Base-by-base conservation (phyloP, 148 eudicot species). In the Silene latifolia region DNA sequence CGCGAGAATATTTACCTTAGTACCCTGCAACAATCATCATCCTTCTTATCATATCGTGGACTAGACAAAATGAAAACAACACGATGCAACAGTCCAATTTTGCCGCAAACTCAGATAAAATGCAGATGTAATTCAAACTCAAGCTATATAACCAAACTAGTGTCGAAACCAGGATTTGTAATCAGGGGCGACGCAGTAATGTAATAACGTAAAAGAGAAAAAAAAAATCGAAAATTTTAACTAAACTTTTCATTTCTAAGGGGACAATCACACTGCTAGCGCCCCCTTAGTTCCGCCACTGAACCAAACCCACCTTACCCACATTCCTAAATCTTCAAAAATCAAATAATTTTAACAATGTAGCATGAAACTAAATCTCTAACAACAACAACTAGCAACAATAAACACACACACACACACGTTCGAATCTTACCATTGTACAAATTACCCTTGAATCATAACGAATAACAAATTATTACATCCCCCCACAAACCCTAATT, bases 1-100 rank as follows among this genome's bases (percentile, higher is more conserved):
- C 74, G 54, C 76, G 48, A 74, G 3, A 53, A 85, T 80, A 44
- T 85, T 82, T 51, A 35, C 84, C 75, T 77, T 44, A 68, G 80
- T 80, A 35, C 58, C 86, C 88, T 85, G 83, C 76, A 80, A 74
- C 39, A 54, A 69, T 69, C 74, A 71, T 12, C 27, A 77, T 14
- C 66, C 54, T 10, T 48, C 18, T 71, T 51, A 71, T 39, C 51
- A 48, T 27, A 27, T 27, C 29, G 29, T 27, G 29, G 61, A 19
- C 35, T 46, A 13, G 44, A 62, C 9, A 69, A 59, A 46, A 21
- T 21, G 20, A 25, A 18, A 63, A 44, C 25, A 44, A 42, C 13
- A 67, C 13, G 0, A 67, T 20, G 8, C 27, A 20, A 67, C 44
- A 0, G 44, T 12, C 12, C 54, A 42, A 39, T 32, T 32, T 65